Percentiles rank a stretch among this genome's conserved stretches.
These are phyloP conservation scores for Linum usitatissimum DNA, from an alignment of 345 rosid species.

Conservation along the genomic window DNA sequence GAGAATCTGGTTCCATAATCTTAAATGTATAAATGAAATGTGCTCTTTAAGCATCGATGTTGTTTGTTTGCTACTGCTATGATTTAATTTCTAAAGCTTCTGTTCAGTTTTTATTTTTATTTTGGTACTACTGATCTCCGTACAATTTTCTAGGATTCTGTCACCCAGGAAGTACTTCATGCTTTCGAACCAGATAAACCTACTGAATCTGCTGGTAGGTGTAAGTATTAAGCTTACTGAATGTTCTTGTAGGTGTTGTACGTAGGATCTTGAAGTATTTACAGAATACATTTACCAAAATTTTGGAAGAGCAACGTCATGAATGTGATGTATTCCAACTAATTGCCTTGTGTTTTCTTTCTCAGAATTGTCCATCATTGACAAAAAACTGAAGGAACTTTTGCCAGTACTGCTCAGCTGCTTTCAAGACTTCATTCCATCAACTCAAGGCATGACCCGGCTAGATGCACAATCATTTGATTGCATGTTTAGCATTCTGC, in stretches of 20 bases:
- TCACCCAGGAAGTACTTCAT: constrained; percentile 32
- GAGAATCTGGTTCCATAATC: too few species aligned
- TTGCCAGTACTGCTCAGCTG: constrained; percentile 56
- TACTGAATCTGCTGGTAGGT: constrained; percentile 48
- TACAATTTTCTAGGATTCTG: constrained; percentile 27
- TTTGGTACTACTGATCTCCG: constrained; percentile 5
- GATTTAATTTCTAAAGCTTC: constrained; percentile 9
- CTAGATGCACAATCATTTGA: constrained; percentile 53
- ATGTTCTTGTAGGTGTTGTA: constrained; percentile 2
- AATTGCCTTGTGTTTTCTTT: constrained; percentile 6
- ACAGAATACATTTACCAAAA: not conserved
- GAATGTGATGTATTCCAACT: not conserved
- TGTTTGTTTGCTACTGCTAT: not conserved
- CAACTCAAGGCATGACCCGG: constrained; percentile 31
- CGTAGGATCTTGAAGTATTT: too few species aligned
- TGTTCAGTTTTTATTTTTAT: not conserved
- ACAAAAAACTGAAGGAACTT: constrained; percentile 48
- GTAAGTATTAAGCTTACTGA: not conserved
- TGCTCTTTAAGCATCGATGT: not conserved
- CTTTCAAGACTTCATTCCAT: constrained; percentile 56
- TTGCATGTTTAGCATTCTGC: constrained; percentile 45
- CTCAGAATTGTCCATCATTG: constrained; percentile 39
- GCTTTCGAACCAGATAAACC: constrained; percentile 46
- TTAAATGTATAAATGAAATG: not conserved
- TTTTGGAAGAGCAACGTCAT: not conserved